Evolutionary conservation across 805 yeast genomes (phyloP).

Genomic region (Blastobotrys americana): DNA sequence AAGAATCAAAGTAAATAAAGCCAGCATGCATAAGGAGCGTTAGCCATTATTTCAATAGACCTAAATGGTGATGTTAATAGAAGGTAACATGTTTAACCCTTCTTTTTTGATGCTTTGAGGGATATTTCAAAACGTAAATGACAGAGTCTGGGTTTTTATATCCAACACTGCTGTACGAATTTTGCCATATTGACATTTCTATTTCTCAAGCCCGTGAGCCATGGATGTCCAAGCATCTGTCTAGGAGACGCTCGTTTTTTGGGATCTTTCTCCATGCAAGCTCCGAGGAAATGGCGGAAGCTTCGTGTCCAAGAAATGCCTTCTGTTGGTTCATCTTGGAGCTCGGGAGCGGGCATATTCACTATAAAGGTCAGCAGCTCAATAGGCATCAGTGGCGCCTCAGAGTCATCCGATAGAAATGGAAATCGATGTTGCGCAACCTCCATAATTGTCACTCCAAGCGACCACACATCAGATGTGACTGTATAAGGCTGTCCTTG

Average conservation of each 20-base stretch:
- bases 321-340: slow-evolving; percentile 68
- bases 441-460: slow-evolving; percentile 85
- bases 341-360: slow-evolving; percentile 66
- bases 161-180: slow-evolving; percentile 74
- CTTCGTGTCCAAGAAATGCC: slow-evolving; percentile 76
- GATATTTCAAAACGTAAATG: too few species aligned
- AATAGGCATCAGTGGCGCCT: slow-evolving; percentile 63
- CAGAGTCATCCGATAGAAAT: slow-evolving; percentile 44
- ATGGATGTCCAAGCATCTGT: slow-evolving; percentile 89
- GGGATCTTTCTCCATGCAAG: slow-evolving; percentile 74
- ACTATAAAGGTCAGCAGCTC: slow-evolving; percentile 77
- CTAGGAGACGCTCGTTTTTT: slow-evolving; percentile 82
- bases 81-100: neutral
- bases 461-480: slow-evolving; percentile 93
- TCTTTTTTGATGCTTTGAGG: too few species aligned
- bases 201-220: slow-evolving; percentile 73
- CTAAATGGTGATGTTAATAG: neutral
- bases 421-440: slow-evolving; percentile 94
- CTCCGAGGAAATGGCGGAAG: slow-evolving; percentile 73
- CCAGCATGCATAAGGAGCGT: neutral
- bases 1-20: slow-evolving; percentile 1
- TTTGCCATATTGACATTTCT: slow-evolving; percentile 78
- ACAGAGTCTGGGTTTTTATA: slow-evolving; percentile 1
- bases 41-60: too few species aligned
- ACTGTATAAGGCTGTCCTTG: slow-evolving; percentile 94